Evolutionary conservation across 2,329 filamentous ascomycete genomes (phyloP), one percentile per base, ranked within the genome.

Genomic region (Fusarium sambucinum): DNA sequence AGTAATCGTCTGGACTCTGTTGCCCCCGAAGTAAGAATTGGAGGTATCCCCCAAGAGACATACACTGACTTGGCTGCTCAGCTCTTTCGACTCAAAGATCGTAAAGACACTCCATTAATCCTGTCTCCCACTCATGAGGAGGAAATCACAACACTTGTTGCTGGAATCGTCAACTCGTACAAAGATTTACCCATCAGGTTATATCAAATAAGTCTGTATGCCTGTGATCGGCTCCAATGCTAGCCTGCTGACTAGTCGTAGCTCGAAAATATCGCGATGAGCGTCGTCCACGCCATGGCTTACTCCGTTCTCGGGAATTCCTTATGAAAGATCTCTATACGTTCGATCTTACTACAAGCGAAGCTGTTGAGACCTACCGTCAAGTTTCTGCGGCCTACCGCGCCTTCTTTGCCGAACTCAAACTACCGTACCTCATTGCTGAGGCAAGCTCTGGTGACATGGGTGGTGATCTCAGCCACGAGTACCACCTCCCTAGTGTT

Each of bases 251-350:
- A 78, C 66, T 29, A 19, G 2, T 29, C 29, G n/a, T 64, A 93
- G 91, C 93, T 30, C 88, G 95, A 46, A 99, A 99, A 79, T 99
- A 98, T 75, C 89, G 96, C 48, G 96, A 99, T 80, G 96, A 99
- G 79, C 87, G 91, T 58, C 87, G 96, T 27, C 96, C 96, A 21
- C 88, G 96, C 32, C 92, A 97, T 72, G 96, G 96, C 14, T 84
- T 99, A 3, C 83, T 99, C 11, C 89, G 96, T 12, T 92, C 93
- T 1, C 89, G 94, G 64, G 96, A 99, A 75, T 99, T 99, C 74
- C 81, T 93, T 71, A 99, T 99, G 96, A 99, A 99, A 79, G 96
- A 99, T 78, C 86, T 99, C 1, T 99, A 99, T 77, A 97, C 94
- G 0, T 99, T 99, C 75, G 96, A 99, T 75, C 81, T 85, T 35